Evolutionary conservation across 768 basidiomycete genomes (phyloP).

Genomic region (Leccinum fibrillosum): DNA sequence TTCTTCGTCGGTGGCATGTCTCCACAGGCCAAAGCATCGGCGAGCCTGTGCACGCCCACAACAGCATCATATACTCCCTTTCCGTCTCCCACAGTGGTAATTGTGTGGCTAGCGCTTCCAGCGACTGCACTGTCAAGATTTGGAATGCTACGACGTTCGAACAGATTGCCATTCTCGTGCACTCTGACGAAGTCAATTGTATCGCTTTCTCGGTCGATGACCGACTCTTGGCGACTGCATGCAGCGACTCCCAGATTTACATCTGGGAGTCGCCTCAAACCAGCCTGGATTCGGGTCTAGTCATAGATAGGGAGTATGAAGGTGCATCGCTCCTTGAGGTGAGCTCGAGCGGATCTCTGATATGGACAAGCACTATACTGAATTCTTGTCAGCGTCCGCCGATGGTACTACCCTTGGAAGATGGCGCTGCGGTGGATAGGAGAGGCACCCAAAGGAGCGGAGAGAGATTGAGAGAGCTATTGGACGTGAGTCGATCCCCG

Average conservation of each 20-base stretch:
- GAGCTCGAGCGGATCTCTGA: constrained; percentile 5
- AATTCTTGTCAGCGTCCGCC: constrained; percentile 13
- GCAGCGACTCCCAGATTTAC: constrained; percentile 28
- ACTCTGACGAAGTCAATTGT: constrained; percentile 28
- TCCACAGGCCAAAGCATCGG: constrained; percentile 20
- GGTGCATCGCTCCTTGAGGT: constrained; percentile 26
- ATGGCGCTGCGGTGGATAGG: constrained; percentile 1
- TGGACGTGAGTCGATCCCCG: constrained; percentile 14
- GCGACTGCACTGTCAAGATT: constrained; percentile 28
- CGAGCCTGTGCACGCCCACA: constrained; percentile 22
- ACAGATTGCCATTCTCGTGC: constrained; percentile 20
- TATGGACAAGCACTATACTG: constrained; percentile 1
- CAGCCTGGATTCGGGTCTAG: constrained; percentile 29
- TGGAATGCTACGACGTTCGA: constrained; percentile 28
- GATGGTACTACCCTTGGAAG: not conserved
- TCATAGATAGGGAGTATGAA: constrained; percentile 21
- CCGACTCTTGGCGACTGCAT: constrained; percentile 30
- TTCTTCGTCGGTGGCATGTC: constrained; percentile 24
- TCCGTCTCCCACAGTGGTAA: constrained; percentile 26
- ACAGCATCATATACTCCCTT: constrained; percentile 26
- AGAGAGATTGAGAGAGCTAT: constrained; percentile 11
- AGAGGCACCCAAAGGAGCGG: not conserved
- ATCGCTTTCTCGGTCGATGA: constrained; percentile 30
- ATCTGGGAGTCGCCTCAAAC: constrained; percentile 30
- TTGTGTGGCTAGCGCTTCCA: constrained; percentile 29